Evolutionary conservation across 2,329 filamentous ascomycete genomes (phyloP).

Genomic region (Rutstroemia sp.): DNA sequence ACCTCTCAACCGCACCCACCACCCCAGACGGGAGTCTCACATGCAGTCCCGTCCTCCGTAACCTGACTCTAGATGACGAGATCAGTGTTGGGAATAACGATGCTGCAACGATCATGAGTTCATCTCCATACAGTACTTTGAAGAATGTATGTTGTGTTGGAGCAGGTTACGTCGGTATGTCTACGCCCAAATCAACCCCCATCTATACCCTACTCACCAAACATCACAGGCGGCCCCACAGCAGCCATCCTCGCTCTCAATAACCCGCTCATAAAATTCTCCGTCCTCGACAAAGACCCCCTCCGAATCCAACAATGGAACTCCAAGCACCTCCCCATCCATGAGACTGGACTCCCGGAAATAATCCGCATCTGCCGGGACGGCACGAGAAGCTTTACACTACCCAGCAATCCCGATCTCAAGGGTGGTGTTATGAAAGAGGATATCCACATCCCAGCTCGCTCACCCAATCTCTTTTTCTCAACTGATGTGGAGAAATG

Average conservation of each 20-base stretch:
- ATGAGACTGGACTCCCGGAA: slow-evolving; percentile 64
- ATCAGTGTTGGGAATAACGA: slow-evolving; percentile 12
- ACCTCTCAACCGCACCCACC: slow-evolving; percentile 37
- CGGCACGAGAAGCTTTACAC: slow-evolving; percentile 39
- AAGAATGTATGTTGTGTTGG: slow-evolving; percentile 66
- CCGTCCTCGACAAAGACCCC: slow-evolving; percentile 65
- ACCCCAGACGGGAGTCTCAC: slow-evolving; percentile 37
- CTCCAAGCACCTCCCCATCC: slow-evolving; percentile 64
- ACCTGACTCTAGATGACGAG: slow-evolving; percentile 20
- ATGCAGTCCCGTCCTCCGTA: slow-evolving; percentile 36
- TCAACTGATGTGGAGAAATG: slow-evolving; percentile 55
- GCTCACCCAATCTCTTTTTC: slow-evolving; percentile 64
- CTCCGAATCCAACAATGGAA: slow-evolving; percentile 66
- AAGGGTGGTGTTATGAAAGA: slow-evolving; percentile 28
- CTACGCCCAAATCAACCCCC: neutral
- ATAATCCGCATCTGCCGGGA: slow-evolving; percentile 60
- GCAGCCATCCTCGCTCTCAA: slow-evolving; percentile 67
- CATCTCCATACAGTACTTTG: slow-evolving; percentile 25
- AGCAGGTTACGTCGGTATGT: slow-evolving; percentile 68
- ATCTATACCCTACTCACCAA: neutral
- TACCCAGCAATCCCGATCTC: slow-evolving; percentile 30
- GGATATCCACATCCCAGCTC: slow-evolving; percentile 33
- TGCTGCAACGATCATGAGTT: slow-evolving; percentile 3
- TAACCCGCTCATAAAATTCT: slow-evolving; percentile 63
- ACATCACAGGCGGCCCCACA: slow-evolving; percentile 55